Percentiles rank a stretch among this genome's conserved stretches.
Evolutionary conservation across 345 rosid species (phyloP).

Genomic region (Cardamine resedifolia): DNA sequence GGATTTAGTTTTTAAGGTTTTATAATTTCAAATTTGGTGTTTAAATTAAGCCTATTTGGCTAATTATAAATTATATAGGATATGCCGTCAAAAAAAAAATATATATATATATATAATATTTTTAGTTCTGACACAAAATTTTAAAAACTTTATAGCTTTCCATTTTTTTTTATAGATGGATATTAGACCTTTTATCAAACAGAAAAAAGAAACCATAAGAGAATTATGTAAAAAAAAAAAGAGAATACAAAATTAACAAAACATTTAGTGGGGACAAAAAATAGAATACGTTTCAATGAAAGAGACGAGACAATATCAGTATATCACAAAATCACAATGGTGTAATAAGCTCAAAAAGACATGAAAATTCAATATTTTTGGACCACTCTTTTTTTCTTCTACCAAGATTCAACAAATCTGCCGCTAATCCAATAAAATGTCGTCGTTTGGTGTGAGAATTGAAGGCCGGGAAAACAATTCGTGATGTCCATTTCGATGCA

Average conservation of each 20-base stretch:
- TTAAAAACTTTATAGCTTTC: too few relatives aligned
- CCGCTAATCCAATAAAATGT: background rate
- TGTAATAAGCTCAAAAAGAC: conserved; percentile 25
- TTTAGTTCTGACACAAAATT: background rate
- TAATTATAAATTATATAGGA: too few relatives aligned
- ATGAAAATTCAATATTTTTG: conserved; percentile 14
- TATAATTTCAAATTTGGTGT: too few relatives aligned
- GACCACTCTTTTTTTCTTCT: background rate
- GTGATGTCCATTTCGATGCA: background rate
- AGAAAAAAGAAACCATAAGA: background rate
- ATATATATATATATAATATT: too few relatives aligned
- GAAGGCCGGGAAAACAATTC: background rate
- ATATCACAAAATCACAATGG: too few relatives aligned
- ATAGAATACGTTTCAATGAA: conserved; percentile 14
- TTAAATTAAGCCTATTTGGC: too few relatives aligned
- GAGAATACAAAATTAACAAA: background rate
- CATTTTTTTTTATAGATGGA: background rate
- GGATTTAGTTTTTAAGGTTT: too few relatives aligned
- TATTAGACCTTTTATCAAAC: background rate
- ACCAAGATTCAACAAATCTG: background rate
- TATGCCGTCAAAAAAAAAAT: too few relatives aligned
- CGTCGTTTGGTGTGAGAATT: background rate
- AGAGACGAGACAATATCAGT: conserved; percentile 11
- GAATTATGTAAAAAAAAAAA: background rate
- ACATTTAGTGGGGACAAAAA: background rate